phyloP scores from a whole-genome alignment of 805 yeast genomes.

The Priceomyces melissophilus region DNA sequence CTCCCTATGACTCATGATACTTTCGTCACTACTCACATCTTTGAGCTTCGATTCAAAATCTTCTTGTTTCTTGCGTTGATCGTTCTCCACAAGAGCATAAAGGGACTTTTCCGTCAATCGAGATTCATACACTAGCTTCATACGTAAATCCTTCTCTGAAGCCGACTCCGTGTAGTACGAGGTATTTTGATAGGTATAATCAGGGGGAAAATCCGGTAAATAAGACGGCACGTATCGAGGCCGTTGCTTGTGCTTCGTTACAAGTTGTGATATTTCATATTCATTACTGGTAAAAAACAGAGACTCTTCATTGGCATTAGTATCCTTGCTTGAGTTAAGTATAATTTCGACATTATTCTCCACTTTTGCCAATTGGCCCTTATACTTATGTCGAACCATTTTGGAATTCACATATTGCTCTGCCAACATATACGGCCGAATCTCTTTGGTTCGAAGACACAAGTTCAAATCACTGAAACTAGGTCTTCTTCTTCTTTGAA shows the following conservation, averaged over 20 bases:
- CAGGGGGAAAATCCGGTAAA: slow-evolving; percentile 90
- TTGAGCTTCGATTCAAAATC: slow-evolving; percentile 24
- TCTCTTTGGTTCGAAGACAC: slow-evolving; percentile 40
- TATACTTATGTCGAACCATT: slow-evolving; percentile 11
- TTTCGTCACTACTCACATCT: slow-evolving; percentile 15
- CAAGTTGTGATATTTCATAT: slow-evolving; percentile 50
- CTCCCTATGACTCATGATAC: slow-evolving; percentile 18
- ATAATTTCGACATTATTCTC: slow-evolving; percentile 5
- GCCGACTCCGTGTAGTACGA: slow-evolving; percentile 61
- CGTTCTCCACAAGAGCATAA: slow-evolving; percentile 50
- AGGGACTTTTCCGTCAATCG: slow-evolving; percentile 76
- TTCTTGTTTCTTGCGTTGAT: slow-evolving; percentile 27
- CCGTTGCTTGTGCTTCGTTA: slow-evolving; percentile 44
- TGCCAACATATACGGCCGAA: slow-evolving; percentile 39
- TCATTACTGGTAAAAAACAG: slow-evolving; percentile 52
- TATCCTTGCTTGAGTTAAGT: slow-evolving; percentile 12
- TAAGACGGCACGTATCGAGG: slow-evolving; percentile 61
- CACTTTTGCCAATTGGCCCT: slow-evolving; percentile 8
- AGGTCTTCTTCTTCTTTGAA: slow-evolving; percentile 59
- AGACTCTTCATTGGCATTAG: slow-evolving; percentile 39
- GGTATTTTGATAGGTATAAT: slow-evolving; percentile 82
- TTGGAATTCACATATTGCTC: slow-evolving; percentile 28
- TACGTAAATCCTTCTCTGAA: slow-evolving; percentile 69
- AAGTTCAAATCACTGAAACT: slow-evolving; percentile 49
- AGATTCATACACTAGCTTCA: slow-evolving; percentile 76